Conservation (phyloP, 2,329 filamentous ascomycete genomes). For the Lojkania enalia region DNA sequence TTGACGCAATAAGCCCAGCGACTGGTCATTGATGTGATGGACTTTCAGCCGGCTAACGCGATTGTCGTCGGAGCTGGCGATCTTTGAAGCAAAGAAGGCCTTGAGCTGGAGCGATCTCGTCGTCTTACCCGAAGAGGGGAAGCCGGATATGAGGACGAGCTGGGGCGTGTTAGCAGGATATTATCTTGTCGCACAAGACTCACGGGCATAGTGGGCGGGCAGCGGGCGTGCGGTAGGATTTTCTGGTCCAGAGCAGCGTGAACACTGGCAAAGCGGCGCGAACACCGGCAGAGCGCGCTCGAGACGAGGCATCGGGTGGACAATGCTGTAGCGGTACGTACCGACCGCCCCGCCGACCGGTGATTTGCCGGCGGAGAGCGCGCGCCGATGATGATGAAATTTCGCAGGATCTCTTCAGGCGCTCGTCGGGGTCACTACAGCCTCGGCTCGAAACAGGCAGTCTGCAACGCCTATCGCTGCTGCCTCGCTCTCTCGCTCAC, state of each 20-base stretch:
- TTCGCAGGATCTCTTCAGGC: slow-evolving; percentile 3
- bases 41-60: slow-evolving; percentile 62
- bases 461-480: too few species aligned
- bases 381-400: slow-evolving; percentile 14
- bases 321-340: too few species aligned
- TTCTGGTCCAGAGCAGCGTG: too few species aligned
- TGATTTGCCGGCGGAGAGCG: neutral
- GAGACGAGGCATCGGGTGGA: slow-evolving; percentile 17
- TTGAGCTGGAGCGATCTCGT: slow-evolving; percentile 66
- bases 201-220: slow-evolving; percentile 4
- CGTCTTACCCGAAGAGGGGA: slow-evolving; percentile 66
- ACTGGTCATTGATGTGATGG: slow-evolving; percentile 74
- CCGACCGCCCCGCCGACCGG: neutral
- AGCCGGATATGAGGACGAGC: slow-evolving; percentile 65
- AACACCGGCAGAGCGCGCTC: too few species aligned
- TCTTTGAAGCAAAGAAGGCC: slow-evolving; percentile 63
- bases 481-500: too few species aligned
- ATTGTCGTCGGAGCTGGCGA: slow-evolving; percentile 54
- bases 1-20: slow-evolving; percentile 67
- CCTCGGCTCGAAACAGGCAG: slow-evolving; percentile 10
- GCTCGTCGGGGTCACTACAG: slow-evolving; percentile 3
- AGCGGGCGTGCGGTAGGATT: too few species aligned
- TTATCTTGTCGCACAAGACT: neutral
- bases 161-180: slow-evolving; percentile 34
- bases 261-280: too few species aligned